Conservation (phyloP, 495 filamentous ascomycete genomes). For the Penicillium subrubescens region DNA sequence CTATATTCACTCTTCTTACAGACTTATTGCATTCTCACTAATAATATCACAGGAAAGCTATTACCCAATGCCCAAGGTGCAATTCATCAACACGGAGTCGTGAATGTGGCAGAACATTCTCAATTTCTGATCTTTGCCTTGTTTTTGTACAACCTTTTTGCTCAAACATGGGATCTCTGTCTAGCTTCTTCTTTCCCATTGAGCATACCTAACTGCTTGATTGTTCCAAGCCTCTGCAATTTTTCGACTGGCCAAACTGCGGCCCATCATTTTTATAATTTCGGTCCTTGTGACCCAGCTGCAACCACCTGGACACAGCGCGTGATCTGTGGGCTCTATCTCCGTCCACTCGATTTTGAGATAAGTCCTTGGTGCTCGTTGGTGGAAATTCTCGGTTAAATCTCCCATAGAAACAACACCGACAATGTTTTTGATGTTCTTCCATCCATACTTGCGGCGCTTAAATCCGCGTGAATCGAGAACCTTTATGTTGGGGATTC, state of each 20-base stretch:
- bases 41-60: neutral
- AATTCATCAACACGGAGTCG: neutral
- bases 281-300: neutral
- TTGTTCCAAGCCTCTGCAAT: neutral
- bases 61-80: neutral
- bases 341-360: neutral
- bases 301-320: neutral
- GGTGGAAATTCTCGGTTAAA: neutral
- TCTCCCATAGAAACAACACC: conserved; percentile 1
- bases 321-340: neutral
- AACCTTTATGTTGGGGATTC: neutral
- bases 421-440: neutral
- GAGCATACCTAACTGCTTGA: neutral
- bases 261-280: neutral
- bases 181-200: neutral
- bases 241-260: neutral
- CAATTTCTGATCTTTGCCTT: neutral
- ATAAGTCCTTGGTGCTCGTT: neutral
- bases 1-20: conserved; percentile 3
- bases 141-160: too few relatives aligned
- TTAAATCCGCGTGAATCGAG: neutral
- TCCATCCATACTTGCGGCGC: neutral
- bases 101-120: neutral
- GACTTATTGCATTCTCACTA: neutral
- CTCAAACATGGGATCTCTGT: neutral